Percentiles rank a stretch among this genome's conserved stretches.
Conservation (phyloP, 257 asterid species). For the Solanum piurae region DNA sequence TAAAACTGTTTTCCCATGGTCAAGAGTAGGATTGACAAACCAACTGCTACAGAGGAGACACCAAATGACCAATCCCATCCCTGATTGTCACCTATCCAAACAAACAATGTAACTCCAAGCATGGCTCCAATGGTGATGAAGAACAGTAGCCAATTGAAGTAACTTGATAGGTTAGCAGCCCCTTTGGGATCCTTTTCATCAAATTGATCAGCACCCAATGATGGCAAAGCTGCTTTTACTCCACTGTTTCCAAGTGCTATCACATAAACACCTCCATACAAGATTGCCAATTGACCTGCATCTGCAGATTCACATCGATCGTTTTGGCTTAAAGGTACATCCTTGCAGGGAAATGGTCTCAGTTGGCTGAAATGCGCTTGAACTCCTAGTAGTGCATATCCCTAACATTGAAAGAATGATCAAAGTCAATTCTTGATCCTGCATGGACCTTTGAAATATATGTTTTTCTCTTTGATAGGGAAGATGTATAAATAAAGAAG, state of each 20-base stretch:
- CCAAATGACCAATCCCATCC: constrained; percentile 83
- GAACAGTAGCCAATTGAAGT: constrained; percentile 59
- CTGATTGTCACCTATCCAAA: constrained; percentile 51
- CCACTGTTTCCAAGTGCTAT: constrained; percentile 59
- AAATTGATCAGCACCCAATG: constrained; percentile 72
- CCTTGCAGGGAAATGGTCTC: constrained; percentile 64
- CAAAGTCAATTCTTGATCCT: neutral
- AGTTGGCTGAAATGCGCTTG: constrained; percentile 59
- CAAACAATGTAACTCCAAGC: constrained; percentile 55
- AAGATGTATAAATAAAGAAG: neutral
- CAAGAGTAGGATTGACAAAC: constrained; percentile 26
- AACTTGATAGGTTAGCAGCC: constrained; percentile 51
- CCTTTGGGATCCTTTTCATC: constrained; percentile 46
- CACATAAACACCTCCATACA: constrained; percentile 46
- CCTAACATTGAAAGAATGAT: constrained; percentile 26
- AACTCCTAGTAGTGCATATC: constrained; percentile 42
- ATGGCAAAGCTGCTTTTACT: constrained; percentile 56
- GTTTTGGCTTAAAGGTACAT: constrained; percentile 9
- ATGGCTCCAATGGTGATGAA: constrained; percentile 38
- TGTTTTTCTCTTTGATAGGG: neutral
- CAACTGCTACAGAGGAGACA: constrained; percentile 36
- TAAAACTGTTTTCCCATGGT: constrained; percentile 38
- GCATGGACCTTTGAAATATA: neutral
- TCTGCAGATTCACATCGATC: constrained; percentile 32
- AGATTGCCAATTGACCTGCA: constrained; percentile 31